Base-by-base conservation (phyloP, 2,329 filamentous ascomycete species). In the Apiospora aurea region DNA sequence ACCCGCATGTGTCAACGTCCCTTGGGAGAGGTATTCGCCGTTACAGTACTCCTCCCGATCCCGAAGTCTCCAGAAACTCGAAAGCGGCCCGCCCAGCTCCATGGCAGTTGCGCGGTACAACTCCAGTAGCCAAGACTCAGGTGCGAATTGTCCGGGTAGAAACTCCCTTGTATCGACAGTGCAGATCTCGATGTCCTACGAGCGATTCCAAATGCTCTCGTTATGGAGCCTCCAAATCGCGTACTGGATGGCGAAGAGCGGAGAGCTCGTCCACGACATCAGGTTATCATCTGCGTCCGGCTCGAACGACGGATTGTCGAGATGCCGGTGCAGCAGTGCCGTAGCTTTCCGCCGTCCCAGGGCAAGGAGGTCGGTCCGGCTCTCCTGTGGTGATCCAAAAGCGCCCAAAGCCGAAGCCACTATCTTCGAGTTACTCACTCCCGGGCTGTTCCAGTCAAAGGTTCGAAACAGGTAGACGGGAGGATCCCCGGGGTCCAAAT, bases 21-120 rank as follows among this genome's bases (percentile, higher is more conserved):
- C 66, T 26, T 67, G 66, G 11, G 66, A 67, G n/a, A 67, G 66
- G 41, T 67, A 67, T 46, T 67, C 66, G 13, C 66, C 66, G 41
- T 67, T 67, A 11, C 46, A 46, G n/a, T 18, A 46, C 1, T 16
- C n/a, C 21, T 46, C 8, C 13, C 41, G 2, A n/a, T 26, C 13
- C 3, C 41, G 66, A 44, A 26, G n/a, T 18, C n/a, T 18, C 6
- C n/a, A 67, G 16, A 67, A 43, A 2, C 11, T 26, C 18, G 1
- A 1, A 2, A 18, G 14, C 1, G 46, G 2, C n/a, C 2, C 7
- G n/a, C 16, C 44, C 2, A 24, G 2, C 2, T 46, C 10, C 26
- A 21, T 2, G 41, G 41, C 26, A 7, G 41, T 16, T 29, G 29
- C 66, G 5, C 8, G 41, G 18, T 67, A 67, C 11, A 0, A 1